Base-by-base conservation (phyloP, 768 basidiomycete species). In the Fomitopsis pulvina region DNA sequence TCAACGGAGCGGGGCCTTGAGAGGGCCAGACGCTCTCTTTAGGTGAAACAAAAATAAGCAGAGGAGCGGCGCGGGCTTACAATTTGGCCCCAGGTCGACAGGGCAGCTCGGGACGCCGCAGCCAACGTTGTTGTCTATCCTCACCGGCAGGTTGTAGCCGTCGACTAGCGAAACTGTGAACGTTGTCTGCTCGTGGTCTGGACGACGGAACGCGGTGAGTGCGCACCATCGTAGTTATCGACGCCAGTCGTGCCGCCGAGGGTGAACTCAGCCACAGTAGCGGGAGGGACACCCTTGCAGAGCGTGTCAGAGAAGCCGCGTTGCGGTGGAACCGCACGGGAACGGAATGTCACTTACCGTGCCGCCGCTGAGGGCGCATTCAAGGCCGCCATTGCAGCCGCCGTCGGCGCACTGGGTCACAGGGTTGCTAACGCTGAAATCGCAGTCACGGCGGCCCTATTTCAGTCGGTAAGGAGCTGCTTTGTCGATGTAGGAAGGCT, bases 331-430 rank as follows among this genome's bases (percentile, higher is more conserved):
- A 9, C 6, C 22, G 25, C 11, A 8, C 6, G 25, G 28, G 18
- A 9, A 24, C 8, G 21, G 25, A 10, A 21, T 27, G 1, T 12
- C 21, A 56, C 63, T 51, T 37, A 66, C 71, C 0, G 71, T 72
- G 6, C 71, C 71, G 14, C 63, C 66, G 52, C 55, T 51, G 9
- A 61, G 52, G 53, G 70, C 67, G 45, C 71, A 72, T 20, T 59
- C 42, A 0, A 72, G 60, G 37, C 72, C 72, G 42, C 71, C 68
- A 40, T 67, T 70, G 57, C 71, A 71, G 26, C 69, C 70, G n/a
- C 73, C 72, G 21, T 64, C 65, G 1, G 61, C 38, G 53, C 71
- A 73, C 14, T 64, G 58, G 24, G 61, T 59, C 8, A 68, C 66
- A 30, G 63, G 63, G 28, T 65, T 63, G 32, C 63, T 63, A 22